phyloP scores from a whole-genome alignment of 345 rosid species.

The Syzygium aromaticum region DNA sequence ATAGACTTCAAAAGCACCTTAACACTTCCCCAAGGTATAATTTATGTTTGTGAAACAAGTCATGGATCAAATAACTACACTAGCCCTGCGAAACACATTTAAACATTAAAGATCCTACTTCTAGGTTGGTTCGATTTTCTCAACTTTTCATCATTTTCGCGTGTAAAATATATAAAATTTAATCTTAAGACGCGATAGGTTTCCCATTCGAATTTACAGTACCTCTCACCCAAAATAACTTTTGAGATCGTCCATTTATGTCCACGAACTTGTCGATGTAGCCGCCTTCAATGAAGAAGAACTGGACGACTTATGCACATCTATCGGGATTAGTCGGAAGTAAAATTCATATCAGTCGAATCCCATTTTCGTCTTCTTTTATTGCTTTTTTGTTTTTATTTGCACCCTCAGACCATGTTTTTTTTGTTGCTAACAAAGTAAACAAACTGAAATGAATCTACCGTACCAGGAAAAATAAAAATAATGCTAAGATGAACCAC shows the following conservation, averaged over 20 bases:
- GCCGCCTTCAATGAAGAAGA: not conserved
- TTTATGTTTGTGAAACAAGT: not conserved
- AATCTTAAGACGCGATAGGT: rapidly evolving
- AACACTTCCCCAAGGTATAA: not conserved
- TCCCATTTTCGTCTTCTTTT: not conserved
- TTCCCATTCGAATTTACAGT: not conserved
- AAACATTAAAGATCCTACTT: not conserved
- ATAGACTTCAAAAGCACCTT: not conserved
- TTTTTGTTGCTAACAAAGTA: not conserved
- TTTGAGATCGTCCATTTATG: not conserved
- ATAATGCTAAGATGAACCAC: not conserved
- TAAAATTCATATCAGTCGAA: not conserved
- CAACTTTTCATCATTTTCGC: not conserved
- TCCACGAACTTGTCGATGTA: rapidly evolving
- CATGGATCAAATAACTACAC: not conserved
- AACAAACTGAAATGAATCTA: not conserved
- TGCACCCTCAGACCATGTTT: not conserved
- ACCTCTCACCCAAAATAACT: not conserved
- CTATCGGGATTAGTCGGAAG: not conserved
- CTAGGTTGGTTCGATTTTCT: not conserved
- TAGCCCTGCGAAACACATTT: not conserved
- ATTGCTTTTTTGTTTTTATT: not conserved
- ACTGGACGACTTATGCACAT: not conserved
- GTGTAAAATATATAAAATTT: not conserved
- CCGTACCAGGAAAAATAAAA: not conserved